These are phyloP conservation scores for Gracilaria domingensis DNA, from an alignment of 23 red algal species.

Conservation along the genomic window DNA sequence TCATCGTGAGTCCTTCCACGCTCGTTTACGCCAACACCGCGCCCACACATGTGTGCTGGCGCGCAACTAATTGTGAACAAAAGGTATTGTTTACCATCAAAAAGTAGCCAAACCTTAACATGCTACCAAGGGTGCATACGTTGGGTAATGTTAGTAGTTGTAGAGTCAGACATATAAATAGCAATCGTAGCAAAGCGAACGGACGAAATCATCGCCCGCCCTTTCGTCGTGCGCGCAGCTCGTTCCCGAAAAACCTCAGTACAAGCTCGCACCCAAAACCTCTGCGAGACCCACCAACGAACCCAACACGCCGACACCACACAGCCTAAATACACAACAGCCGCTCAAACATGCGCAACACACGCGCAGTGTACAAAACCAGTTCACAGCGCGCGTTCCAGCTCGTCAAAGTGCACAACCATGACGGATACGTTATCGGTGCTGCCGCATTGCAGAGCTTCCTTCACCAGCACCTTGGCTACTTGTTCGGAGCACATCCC, in stretches of 20 bases:
- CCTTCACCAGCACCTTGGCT: conserved; percentile 69
- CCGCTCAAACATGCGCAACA: neutral
- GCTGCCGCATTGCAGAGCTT: conserved; percentile 67
- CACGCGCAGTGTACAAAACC: neutral
- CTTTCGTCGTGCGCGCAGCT: neutral
- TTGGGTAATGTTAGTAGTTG: neutral
- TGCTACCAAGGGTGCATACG: neutral
- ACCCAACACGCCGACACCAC: neutral
- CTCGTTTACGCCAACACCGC: too few relatives aligned
- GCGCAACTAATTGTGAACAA: neutral
- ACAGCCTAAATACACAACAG: neutral
- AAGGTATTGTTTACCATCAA: neutral
- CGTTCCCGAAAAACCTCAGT: neutral
- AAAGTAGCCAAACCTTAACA: neutral
- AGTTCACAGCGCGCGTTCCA: neutral
- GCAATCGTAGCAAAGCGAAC: conserved; percentile 3
- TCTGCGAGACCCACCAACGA: neutral
- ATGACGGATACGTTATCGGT: conserved; percentile 96
- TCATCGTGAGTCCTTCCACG: too few relatives aligned
- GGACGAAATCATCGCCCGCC: neutral
- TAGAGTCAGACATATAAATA: conserved; percentile 38
- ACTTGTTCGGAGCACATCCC: conserved; percentile 52
- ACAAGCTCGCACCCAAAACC: neutral
- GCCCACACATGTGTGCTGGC: too few relatives aligned
- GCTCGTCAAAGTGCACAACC: conserved; percentile 57